Evolutionary conservation across 345 rosid species (phyloP).

Genomic region (Citrus unshiu): DNA sequence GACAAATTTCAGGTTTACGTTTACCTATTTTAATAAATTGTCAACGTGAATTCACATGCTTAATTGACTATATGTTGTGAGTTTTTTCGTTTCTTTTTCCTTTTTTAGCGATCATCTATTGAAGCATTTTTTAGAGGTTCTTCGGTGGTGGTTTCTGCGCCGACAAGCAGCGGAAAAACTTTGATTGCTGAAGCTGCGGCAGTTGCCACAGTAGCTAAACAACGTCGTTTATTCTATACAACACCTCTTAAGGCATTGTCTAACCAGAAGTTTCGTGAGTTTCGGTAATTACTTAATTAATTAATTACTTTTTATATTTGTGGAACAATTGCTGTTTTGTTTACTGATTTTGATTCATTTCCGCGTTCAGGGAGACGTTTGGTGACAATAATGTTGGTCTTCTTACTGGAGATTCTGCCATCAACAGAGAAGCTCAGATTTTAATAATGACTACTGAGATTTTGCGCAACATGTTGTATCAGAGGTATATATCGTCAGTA

Average conservation of each 20-base stretch:
- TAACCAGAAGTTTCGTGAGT: slow-evolving; percentile 95
- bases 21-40: neutral
- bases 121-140: slow-evolving; percentile 80
- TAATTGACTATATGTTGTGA: neutral
- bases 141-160: slow-evolving; percentile 95
- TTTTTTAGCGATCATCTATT: slow-evolving; percentile 65
- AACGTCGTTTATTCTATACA: slow-evolving; percentile 80
- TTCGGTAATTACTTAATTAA: slow-evolving; percentile 42
- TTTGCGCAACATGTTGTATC: slow-evolving; percentile 92
- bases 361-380: slow-evolving; percentile 62
- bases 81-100: neutral
- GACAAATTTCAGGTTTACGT: slow-evolving; percentile 84
- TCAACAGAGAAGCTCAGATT: slow-evolving; percentile 84
- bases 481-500: slow-evolving; percentile 46
- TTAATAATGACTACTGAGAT: slow-evolving; percentile 95
- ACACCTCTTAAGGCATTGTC: slow-evolving; percentile 98
- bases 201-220: slow-evolving; percentile 76
- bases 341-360: neutral
- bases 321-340: neutral
- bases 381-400: slow-evolving; percentile 88
- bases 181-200: slow-evolving; percentile 98
- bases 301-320: neutral
- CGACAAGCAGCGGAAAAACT: slow-evolving; percentile 96
- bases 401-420: slow-evolving; percentile 86
- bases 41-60: neutral